Conservation (phyloP, 1,284 basidiomycete species). For the Neonothopanus nambi region DNA sequence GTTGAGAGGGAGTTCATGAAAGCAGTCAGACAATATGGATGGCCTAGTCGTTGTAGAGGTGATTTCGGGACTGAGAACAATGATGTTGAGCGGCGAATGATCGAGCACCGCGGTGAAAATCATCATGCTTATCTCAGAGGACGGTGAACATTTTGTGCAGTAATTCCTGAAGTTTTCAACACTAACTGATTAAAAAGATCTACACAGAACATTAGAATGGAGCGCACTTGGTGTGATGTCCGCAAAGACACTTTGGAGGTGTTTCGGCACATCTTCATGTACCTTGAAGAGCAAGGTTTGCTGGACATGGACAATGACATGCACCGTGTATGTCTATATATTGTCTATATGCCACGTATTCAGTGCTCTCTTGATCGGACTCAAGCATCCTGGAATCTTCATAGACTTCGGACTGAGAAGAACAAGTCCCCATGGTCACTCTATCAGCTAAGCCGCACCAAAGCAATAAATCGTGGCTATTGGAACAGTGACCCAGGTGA, state of each 20-base stretch:
- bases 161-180: neutral
- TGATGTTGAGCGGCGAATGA: slow-evolving; percentile 25
- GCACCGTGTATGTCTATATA: slow-evolving; percentile 13
- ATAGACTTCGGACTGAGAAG: neutral
- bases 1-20: slow-evolving; percentile 25
- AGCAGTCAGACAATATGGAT: slow-evolving; percentile 20
- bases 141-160: neutral
- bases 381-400: neutral
- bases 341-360: slow-evolving; percentile 6
- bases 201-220: slow-evolving; percentile 15
- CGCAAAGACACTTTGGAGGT: slow-evolving; percentile 10
- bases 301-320: slow-evolving; percentile 20
- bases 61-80: slow-evolving; percentile 32
- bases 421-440: neutral
- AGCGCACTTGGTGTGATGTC: slow-evolving; percentile 9
- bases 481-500: slow-evolving; percentile 9
- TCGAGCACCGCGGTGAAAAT: slow-evolving; percentile 12
- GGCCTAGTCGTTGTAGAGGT: slow-evolving; percentile 27
- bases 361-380: slow-evolving; percentile 4
- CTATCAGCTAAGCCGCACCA: slow-evolving; percentile 1
- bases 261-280: slow-evolving; percentile 14
- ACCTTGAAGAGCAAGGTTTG: slow-evolving; percentile 12
- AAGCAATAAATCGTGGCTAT: slow-evolving; percentile 3
- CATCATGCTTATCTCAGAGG: slow-evolving; percentile 16
- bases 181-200: slow-evolving; percentile 1